phyloP scores from a whole-genome alignment of 768 basidiomycete genomes.

The Suillus cothurnatus region DNA sequence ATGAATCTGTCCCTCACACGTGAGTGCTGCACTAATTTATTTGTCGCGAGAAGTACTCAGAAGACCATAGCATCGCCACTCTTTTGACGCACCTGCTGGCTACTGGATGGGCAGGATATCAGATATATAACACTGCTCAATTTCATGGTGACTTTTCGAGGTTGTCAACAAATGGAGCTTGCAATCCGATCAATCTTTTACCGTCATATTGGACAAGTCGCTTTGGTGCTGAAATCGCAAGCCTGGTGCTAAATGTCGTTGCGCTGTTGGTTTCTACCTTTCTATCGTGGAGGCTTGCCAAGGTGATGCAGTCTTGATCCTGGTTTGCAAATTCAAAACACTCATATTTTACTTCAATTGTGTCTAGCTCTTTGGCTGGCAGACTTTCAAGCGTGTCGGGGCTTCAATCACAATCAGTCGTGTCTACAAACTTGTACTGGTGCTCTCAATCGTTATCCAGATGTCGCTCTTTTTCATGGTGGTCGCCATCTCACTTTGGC shows the following conservation, averaged over 20 bases:
- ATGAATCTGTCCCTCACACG: conserved; percentile 83
- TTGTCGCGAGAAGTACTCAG: background rate
- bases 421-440: conserved; percentile 71
- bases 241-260: conserved; percentile 60
- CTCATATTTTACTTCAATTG: background rate
- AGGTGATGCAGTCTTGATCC: conserved; percentile 43
- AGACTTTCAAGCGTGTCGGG: conserved; percentile 85
- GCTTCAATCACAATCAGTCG: conserved; percentile 74
- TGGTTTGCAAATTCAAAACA: conserved; percentile 1
- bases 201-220: conserved; percentile 67
- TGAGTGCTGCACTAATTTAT: conserved; percentile 17
- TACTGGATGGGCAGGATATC: conserved; percentile 72
- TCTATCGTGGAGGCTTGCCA: conserved; percentile 74
- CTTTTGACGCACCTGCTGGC: conserved; percentile 73
- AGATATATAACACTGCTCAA: conserved; percentile 57
- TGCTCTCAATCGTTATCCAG: conserved; percentile 72
- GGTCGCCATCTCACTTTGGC: conserved; percentile 69
- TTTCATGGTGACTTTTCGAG: conserved; percentile 60
- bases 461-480: conserved; percentile 79
- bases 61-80: conserved; percentile 52
- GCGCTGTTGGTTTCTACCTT: conserved; percentile 62
- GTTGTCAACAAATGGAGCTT: conserved; percentile 67
- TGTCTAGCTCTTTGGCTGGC: conserved; percentile 73
- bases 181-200: conserved; percentile 54
- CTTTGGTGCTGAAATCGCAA: conserved; percentile 60